Conservation (phyloP, 352 stramenopile species). For the Plasmopara viticola region DNA sequence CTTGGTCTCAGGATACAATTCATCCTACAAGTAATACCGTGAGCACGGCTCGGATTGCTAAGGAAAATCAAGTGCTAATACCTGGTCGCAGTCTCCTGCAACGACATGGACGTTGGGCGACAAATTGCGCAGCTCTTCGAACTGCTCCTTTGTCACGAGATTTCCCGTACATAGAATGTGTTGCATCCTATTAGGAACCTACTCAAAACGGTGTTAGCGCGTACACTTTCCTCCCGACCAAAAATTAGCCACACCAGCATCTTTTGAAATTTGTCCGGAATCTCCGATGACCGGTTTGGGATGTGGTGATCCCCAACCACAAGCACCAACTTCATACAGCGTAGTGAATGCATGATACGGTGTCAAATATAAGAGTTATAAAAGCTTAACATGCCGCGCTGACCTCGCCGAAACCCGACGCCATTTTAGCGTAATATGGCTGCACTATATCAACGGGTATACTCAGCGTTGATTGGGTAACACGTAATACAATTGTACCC, state of each 20-base stretch:
- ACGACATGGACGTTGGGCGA: constrained; percentile 96
- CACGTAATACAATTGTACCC: not conserved
- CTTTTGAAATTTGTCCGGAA: constrained; percentile 96
- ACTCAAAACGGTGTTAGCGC: constrained; percentile 1
- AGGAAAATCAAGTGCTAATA: constrained; percentile 9
- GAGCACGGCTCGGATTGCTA: not conserved
- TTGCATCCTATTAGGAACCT: constrained; percentile 98
- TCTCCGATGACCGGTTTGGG: constrained; percentile 88
- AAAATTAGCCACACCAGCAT: constrained; percentile 55
- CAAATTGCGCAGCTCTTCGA: constrained; percentile 92
- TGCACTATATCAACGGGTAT: constrained; percentile 5
- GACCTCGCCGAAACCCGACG: constrained; percentile 63
- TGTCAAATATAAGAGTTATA: not conserved
- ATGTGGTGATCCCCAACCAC: constrained; percentile 97
- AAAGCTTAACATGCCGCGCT: not conserved
- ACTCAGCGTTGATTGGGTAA: constrained; percentile 12
- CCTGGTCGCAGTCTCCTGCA: constrained; percentile 92
- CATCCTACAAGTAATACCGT: constrained; percentile 28
- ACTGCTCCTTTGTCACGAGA: constrained; percentile 92
- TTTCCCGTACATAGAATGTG: constrained; percentile 98
- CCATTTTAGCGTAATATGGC: constrained; percentile 24
- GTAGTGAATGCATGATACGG: not conserved
- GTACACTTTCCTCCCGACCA: not conserved
- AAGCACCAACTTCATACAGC: constrained; percentile 89
- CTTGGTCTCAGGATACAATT: constrained; percentile 91